These are phyloP conservation scores for Pulveroboletus sp. DNA, from an alignment of 768 basidiomycete species.

Conservation along the genomic window DNA sequence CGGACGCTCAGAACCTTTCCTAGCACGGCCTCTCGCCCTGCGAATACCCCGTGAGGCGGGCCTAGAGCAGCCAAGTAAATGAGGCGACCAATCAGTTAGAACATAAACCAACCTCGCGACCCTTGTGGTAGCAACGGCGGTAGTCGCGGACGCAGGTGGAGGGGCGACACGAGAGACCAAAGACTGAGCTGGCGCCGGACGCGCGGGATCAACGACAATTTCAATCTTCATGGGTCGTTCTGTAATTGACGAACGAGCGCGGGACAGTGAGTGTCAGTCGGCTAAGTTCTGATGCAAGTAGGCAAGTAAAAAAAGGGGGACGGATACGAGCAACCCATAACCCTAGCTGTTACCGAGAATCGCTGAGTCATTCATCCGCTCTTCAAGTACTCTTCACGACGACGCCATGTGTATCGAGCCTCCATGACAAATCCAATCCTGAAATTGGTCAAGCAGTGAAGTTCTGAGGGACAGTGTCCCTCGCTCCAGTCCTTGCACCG, in stretches of 20 bases:
- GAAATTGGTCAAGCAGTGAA: constrained; percentile 34
- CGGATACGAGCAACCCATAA: constrained; percentile 36
- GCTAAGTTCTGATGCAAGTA: constrained; percentile 33
- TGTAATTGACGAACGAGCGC: constrained; percentile 41
- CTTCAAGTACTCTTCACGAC: constrained; percentile 20
- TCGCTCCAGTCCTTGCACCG: constrained; percentile 31
- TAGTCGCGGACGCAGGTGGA: constrained; percentile 36
- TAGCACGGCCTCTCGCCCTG: constrained; percentile 40
- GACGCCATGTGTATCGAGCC: constrained; percentile 18
- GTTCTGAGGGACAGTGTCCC: constrained; percentile 25
- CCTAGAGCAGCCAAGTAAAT: constrained; percentile 18
- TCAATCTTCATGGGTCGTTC: constrained; percentile 99
- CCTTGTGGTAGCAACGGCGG: constrained; percentile 18
- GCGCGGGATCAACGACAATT: constrained; percentile 85
- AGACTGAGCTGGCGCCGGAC: constrained; percentile 53
- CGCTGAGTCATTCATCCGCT: constrained; percentile 23
- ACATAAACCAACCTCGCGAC: constrained; percentile 33
- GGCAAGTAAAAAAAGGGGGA: constrained; percentile 39
- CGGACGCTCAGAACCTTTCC: constrained; percentile 53
- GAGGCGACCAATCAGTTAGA: not conserved
- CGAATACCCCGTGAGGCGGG: constrained; percentile 41
- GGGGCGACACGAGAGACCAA: constrained; percentile 86
- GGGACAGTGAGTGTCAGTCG: constrained; percentile 33
- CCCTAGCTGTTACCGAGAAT: constrained; percentile 22
- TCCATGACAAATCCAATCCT: constrained; percentile 28